Percentiles rank a stretch among this genome's conserved stretches.
phyloP scores from a whole-genome alignment of 352 stramenopile genomes.

The Phytophthora rubi region DNA sequence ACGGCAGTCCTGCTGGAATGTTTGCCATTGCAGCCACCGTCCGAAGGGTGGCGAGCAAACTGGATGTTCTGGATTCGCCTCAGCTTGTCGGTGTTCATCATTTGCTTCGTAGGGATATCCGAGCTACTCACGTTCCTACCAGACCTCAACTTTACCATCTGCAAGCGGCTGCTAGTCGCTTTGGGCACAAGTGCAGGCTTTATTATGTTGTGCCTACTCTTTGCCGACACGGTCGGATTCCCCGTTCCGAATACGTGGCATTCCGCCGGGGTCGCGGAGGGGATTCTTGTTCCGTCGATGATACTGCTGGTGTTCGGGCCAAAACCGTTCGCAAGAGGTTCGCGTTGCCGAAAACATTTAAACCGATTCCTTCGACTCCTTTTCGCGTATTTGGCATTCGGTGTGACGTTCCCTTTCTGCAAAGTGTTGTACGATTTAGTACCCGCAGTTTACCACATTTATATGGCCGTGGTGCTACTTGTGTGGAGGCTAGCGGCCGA shows the following conservation, averaged over 20 bases:
- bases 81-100: neutral
- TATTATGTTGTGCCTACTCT: neutral
- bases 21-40: neutral
- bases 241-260: neutral
- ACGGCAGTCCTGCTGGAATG: neutral
- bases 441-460: neutral
- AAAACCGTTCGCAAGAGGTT: neutral
- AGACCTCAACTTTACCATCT: neutral
- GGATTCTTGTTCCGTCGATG: neutral
- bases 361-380: neutral
- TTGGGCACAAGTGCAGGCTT: neutral
- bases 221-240: neutral
- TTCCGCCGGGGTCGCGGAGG: neutral
- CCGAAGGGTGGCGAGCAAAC: neutral
- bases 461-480: neutral
- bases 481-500: neutral
- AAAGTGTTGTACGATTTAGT: slow-evolving; percentile 1
- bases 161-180: neutral
- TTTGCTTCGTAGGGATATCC: neutral
- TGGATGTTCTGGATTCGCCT: neutral
- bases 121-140: neutral
- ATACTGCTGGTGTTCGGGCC: neutral
- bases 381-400: neutral
- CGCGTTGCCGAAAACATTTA: neutral
- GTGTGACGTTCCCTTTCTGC: neutral